phyloP scores from a whole-genome alignment of 177 flowering plant genomes.

The Tripterygium wilfordii region DNA sequence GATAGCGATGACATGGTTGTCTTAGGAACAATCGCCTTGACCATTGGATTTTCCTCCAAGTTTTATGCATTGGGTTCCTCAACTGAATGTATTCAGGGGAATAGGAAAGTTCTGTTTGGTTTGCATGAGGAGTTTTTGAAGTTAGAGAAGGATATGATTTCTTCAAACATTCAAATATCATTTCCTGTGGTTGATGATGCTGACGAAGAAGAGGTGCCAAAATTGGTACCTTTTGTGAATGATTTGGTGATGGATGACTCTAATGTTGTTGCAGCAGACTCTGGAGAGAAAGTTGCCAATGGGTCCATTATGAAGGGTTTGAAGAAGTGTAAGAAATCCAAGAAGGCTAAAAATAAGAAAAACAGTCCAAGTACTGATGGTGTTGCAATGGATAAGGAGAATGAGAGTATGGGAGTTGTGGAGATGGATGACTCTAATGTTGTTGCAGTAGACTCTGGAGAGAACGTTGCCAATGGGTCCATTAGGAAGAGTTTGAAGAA shows the following conservation, averaged over 20 bases:
- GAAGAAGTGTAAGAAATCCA: slow-evolving; percentile 50
- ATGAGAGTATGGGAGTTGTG: slow-evolving; percentile 1
- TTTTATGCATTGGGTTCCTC: slow-evolving; percentile 61
- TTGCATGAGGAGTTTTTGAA: slow-evolving; percentile 56
- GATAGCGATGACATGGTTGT: slow-evolving; percentile 24
- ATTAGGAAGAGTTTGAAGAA: slow-evolving; percentile 33
- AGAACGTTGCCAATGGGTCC: slow-evolving; percentile 8
- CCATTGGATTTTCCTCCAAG: slow-evolving; percentile 33
- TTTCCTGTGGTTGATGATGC: slow-evolving; percentile 23
- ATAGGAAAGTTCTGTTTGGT: slow-evolving; percentile 58
- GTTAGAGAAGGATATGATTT: slow-evolving; percentile 65
- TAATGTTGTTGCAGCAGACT: neutral
- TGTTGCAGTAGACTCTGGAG: neutral
- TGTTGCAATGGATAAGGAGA: slow-evolving; percentile 1
- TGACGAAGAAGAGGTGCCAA: slow-evolving; percentile 49
- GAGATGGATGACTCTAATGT: neutral
- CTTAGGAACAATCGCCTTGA: slow-evolving; percentile 44
- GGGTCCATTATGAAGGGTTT: slow-evolving; percentile 13
- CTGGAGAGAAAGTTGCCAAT: slow-evolving; percentile 6
- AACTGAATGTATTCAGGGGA: slow-evolving; percentile 57
- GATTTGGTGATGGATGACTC: slow-evolving; percentile 12
- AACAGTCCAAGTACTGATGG: slow-evolving; percentile 13
- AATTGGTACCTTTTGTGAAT: slow-evolving; percentile 37
- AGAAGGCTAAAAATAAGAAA: slow-evolving; percentile 30
- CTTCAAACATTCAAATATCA: slow-evolving; percentile 35